Evolutionary conservation across 1,284 basidiomycete species (phyloP).

Genomic region (Rhizoctonia solani): DNA sequence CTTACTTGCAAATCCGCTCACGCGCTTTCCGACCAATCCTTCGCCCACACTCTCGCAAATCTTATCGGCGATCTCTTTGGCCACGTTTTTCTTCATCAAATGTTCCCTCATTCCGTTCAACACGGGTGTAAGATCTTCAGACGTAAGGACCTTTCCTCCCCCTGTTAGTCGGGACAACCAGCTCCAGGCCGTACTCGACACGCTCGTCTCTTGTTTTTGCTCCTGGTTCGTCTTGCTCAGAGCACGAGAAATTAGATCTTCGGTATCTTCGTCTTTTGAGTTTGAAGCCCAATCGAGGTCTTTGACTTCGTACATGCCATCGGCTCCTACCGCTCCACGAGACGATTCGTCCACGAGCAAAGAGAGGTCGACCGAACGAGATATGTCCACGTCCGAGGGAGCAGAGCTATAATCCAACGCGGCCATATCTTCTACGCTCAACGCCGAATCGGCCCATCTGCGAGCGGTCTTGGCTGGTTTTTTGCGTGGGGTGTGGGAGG

Average conservation of each 20-base stretch:
- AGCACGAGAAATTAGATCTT: slow-evolving; percentile 60
- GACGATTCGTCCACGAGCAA: slow-evolving; percentile 78
- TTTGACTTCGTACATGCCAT: slow-evolving; percentile 92
- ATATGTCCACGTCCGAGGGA: slow-evolving; percentile 46
- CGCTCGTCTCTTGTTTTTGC: slow-evolving; percentile 40
- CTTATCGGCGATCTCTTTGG: slow-evolving; percentile 91
- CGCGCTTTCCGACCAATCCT: slow-evolving; percentile 86
- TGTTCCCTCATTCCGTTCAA: slow-evolving; percentile 95
- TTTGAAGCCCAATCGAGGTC: slow-evolving; percentile 77
- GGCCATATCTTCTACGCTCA: slow-evolving; percentile 80
- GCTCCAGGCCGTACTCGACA: slow-evolving; percentile 64
- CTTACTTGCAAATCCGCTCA: slow-evolving; percentile 75
- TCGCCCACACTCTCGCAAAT: slow-evolving; percentile 93
- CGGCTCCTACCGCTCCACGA: slow-evolving; percentile 74
- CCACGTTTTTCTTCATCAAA: slow-evolving; percentile 98
- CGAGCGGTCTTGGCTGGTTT: slow-evolving; percentile 76
- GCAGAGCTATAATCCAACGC: slow-evolving; percentile 82
- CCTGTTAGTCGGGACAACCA: slow-evolving; percentile 84
- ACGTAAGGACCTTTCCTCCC: slow-evolving; percentile 77
- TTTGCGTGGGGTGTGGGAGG: slow-evolving; percentile 58
- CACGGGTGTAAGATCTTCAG: slow-evolving; percentile 85
- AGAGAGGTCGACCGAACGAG: slow-evolving; percentile 57
- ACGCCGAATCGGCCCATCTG: slow-evolving; percentile 84
- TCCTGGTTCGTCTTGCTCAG: slow-evolving; percentile 49
- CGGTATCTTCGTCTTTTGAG: slow-evolving; percentile 54